Conservation (phyloP, 768 basidiomycete species). For the Aureoboletus auriporus region DNA sequence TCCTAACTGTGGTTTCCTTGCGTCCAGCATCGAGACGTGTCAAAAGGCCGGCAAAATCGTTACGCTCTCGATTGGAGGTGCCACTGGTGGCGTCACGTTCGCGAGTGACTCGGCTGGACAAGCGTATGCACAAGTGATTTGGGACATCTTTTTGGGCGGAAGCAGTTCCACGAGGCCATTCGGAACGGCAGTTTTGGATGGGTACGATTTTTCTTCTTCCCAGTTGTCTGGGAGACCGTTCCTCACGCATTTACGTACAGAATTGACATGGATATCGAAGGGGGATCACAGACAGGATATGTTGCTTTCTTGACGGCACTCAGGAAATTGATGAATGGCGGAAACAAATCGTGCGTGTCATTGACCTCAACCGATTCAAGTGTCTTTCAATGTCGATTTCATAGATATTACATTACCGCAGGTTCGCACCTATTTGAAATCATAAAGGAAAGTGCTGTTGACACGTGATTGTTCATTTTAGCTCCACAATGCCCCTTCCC, state of each 20-base stretch:
- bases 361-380: neutral
- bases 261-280: constrained; percentile 48
- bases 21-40: constrained; percentile 58
- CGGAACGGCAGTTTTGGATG: constrained; percentile 67
- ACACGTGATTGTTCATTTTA: neutral
- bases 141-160: constrained; percentile 67
- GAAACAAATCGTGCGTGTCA: constrained; percentile 23
- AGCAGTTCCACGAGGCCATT: constrained; percentile 62
- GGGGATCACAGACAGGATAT: constrained; percentile 32
- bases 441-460: no score
- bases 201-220: constrained; percentile 35
- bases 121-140: constrained; percentile 62
- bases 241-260: constrained; percentile 11
- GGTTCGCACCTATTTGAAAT: constrained; percentile 20
- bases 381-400: neutral
- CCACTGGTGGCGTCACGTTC: constrained; percentile 60
- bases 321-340: constrained; percentile 25
- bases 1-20: constrained; percentile 58
- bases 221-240: constrained; percentile 4
- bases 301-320: constrained; percentile 27
- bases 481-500: constrained; percentile 47
- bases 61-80: constrained; percentile 57
- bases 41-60: constrained; percentile 63
- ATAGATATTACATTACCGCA: constrained; percentile 43
- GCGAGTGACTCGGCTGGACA: constrained; percentile 52